Evolutionary conservation across 306 rosid genomes (phyloP).

Genomic region (Inga laurina): DNA sequence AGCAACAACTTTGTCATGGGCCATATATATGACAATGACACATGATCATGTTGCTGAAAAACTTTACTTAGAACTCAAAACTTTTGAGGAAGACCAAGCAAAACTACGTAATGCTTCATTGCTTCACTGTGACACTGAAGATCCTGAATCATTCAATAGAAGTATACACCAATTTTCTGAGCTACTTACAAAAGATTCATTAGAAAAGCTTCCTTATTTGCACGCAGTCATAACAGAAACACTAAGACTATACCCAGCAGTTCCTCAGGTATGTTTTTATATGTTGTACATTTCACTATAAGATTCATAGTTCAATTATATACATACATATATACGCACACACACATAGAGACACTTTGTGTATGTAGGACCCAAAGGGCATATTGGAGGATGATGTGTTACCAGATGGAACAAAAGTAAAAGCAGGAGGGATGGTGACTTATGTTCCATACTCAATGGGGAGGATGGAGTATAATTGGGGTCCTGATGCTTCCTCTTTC

Average conservation of each 20-base stretch:
- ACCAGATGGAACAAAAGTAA: constrained; percentile 89
- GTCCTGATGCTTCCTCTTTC: constrained; percentile 76
- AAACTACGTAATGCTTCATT: constrained; percentile 55
- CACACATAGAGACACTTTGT: too few relatives aligned
- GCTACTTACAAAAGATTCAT: constrained; percentile 68
- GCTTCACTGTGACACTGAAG: constrained; percentile 47
- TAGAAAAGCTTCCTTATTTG: constrained; percentile 65
- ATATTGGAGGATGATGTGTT: constrained; percentile 80
- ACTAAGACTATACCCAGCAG: constrained; percentile 87
- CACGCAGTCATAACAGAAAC: constrained; percentile 95
- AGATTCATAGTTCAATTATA: neutral
- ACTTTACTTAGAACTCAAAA: constrained; percentile 70
- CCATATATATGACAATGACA: constrained; percentile 80
- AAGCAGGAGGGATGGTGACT: constrained; percentile 97
- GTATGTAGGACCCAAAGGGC: constrained; percentile 85
- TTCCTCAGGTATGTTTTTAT: constrained; percentile 71
- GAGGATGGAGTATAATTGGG: constrained; percentile 95
- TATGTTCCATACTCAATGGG: constrained; percentile 98
- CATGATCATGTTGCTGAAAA: constrained; percentile 69
- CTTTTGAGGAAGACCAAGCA: constrained; percentile 67
- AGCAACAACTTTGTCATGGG: constrained; percentile 94
- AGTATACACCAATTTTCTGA: constrained; percentile 62
- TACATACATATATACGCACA: neutral
- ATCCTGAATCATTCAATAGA: constrained; percentile 58
- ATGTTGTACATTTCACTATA: too few relatives aligned